Evolutionary conservation across 2,329 filamentous ascomycete genomes (phyloP).

Genomic region (Torrubiella hemipterigena): DNA sequence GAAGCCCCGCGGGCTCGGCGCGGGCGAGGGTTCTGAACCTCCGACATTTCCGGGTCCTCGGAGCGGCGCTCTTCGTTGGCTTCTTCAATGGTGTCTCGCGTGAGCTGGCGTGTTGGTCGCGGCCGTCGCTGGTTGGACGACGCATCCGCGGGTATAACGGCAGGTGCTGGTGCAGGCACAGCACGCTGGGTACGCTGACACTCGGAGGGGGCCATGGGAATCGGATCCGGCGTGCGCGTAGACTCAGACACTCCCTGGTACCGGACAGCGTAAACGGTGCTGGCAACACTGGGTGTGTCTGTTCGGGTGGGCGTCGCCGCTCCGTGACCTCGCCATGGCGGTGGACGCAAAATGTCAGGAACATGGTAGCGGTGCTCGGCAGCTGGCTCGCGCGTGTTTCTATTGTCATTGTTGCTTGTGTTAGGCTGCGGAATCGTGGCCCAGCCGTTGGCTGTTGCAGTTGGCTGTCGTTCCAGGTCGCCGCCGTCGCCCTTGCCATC

Average conservation of each 20-base stretch:
- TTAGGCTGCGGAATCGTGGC: not conserved
- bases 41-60: too few species aligned
- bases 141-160: not conserved
- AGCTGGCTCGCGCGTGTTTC: slow-evolving; percentile 8
- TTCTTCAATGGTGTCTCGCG: not conserved
- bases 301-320: slow-evolving; percentile 47
- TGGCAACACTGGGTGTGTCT: slow-evolving; percentile 51
- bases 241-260: slow-evolving; percentile 47
- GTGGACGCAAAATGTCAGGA: slow-evolving; percentile 31
- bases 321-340: slow-evolving; percentile 44
- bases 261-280: slow-evolving; percentile 50
- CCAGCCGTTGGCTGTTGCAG: slow-evolving; percentile 7
- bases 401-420: slow-evolving; percentile 14
- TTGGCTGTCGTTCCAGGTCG: slow-evolving; percentile 10
- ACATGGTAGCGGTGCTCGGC: slow-evolving; percentile 13
- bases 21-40: too few species aligned
- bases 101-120: not conserved
- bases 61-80: not conserved
- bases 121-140: not conserved
- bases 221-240: slow-evolving; percentile 30
- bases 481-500: slow-evolving; percentile 19
- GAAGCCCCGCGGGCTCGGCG: too few species aligned
- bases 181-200: slow-evolving; percentile 3
- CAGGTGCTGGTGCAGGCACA: too few species aligned
- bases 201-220: slow-evolving; percentile 1